These are phyloP conservation scores for Zizania latifolia DNA, from an alignment of 176 grass and related monocot species.

Conservation along the genomic window DNA sequence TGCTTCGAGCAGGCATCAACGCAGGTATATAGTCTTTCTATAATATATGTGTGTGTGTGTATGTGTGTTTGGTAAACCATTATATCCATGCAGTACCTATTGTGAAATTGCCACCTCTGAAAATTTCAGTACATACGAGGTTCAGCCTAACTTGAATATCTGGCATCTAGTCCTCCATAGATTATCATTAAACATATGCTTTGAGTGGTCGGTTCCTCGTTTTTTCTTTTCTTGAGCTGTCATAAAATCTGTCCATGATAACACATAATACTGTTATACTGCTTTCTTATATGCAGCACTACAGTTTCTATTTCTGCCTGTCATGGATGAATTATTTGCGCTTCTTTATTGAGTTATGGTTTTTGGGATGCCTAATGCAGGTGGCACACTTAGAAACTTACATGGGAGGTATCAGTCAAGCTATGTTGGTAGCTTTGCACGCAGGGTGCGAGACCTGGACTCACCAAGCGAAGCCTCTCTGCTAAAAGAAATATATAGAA, in stretches of 20 bases:
- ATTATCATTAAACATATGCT: conserved; percentile 15
- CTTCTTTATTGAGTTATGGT: conserved; percentile 1
- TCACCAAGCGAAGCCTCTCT: conserved; percentile 47
- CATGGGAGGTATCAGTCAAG: conserved; percentile 79
- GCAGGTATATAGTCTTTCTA: conserved; percentile 17
- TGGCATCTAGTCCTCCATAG: neutral
- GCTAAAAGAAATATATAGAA: conserved; percentile 91
- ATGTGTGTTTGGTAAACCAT: neutral
- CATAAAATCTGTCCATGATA: neutral
- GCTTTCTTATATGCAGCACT: neutral
- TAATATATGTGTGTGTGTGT: no score
- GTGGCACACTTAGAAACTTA: conserved; percentile 50
- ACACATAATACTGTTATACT: neutral
- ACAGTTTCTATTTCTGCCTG: neutral
- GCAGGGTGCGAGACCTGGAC: conserved; percentile 54
- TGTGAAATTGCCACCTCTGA: neutral
- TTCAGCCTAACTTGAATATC: neutral
- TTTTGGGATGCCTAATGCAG: conserved; percentile 25
- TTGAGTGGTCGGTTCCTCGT: neutral
- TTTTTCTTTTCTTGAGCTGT: neutral
- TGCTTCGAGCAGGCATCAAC: conserved; percentile 14
- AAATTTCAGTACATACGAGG: neutral
- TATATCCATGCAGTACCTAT: neutral
- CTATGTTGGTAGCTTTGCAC: conserved; percentile 80
- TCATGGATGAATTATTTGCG: neutral